phyloP scores from a whole-genome alignment of 306 rosid genomes.

The Spatholobus suberectus region DNA sequence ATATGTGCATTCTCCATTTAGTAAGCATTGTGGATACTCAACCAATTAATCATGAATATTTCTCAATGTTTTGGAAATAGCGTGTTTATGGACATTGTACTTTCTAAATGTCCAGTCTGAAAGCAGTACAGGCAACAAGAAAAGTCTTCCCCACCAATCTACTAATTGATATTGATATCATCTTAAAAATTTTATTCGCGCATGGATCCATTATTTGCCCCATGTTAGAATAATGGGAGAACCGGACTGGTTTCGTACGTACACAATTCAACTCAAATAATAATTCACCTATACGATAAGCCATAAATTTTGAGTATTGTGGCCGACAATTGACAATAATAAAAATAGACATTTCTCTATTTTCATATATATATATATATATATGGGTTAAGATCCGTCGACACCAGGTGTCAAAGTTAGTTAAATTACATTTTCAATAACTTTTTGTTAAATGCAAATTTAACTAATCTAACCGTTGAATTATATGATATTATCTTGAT shows the following conservation, averaged over 20 bases:
- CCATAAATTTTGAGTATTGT: not conserved
- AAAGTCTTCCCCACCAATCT: not conserved
- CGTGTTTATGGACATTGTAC: not conserved
- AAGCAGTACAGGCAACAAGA: not conserved
- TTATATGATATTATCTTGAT: no score
- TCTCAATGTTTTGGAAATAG: not conserved
- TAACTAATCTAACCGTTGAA: no score
- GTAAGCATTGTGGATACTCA: not conserved
- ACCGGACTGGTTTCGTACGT: not conserved
- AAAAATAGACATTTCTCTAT: not conserved
- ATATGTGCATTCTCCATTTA: not conserved
- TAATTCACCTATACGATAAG: not conserved
- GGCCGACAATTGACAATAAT: slow-evolving; percentile 24
- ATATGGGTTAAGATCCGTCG: no score
- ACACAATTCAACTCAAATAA: not conserved
- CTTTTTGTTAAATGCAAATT: no score
- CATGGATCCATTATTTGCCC: not conserved
- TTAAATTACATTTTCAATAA: no score
- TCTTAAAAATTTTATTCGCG: not conserved
- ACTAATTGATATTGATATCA: not conserved
- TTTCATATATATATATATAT: no score
- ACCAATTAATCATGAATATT: not conserved
- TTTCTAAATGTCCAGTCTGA: not conserved
- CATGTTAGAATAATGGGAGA: not conserved
- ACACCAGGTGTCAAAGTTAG: no score